A percentile compares a stretch with the other conserved stretches of the same genome.
Conservation (phyloP, 441 rosid species). For the Isatis lusitanica region DNA sequence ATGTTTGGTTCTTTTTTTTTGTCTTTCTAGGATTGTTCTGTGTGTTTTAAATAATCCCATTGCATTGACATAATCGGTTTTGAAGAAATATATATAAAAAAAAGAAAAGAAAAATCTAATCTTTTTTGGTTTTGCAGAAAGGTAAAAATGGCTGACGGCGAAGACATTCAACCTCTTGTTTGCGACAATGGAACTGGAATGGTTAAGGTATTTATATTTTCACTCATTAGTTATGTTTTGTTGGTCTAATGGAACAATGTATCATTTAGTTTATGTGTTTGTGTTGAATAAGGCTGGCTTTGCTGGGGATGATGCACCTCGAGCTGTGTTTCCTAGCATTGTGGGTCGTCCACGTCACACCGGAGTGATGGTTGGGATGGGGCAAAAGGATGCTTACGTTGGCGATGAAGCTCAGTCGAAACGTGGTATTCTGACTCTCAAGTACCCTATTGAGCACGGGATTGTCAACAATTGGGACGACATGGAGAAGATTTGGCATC, state of each 20-base stretch:
- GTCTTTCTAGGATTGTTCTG: neutral
- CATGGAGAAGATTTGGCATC: constrained; percentile 50
- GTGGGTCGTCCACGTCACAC: constrained; percentile 62
- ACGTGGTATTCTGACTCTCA: constrained; percentile 38
- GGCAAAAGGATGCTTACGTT: constrained; percentile 42
- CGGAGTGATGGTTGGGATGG: constrained; percentile 54
- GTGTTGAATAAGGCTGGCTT: constrained; percentile 53
- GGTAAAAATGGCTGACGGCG: constrained; percentile 54
- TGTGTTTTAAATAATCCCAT: neutral
- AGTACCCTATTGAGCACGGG: constrained; percentile 47
- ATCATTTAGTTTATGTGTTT: neutral
- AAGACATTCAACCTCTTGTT: constrained; percentile 68
- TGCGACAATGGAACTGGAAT: constrained; percentile 72
- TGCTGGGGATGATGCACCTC: constrained; percentile 77
- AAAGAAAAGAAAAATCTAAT: neutral
- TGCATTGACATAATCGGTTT: neutral
- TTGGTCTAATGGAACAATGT: constrained; percentile 9
- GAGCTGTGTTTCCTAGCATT: constrained; percentile 73
- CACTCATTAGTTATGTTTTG: neutral
- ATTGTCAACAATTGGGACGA: constrained; percentile 52
- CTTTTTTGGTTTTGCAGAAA: constrained; percentile 24
- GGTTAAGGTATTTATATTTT: constrained; percentile 47
- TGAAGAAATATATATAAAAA: too few relatives aligned
- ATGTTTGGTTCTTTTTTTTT: neutral
- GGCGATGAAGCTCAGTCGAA: constrained; percentile 42